These are phyloP conservation scores for Deuterostichococcus epilithicus DNA, from an alignment of 139 green algal species.

Conservation along the genomic window DNA sequence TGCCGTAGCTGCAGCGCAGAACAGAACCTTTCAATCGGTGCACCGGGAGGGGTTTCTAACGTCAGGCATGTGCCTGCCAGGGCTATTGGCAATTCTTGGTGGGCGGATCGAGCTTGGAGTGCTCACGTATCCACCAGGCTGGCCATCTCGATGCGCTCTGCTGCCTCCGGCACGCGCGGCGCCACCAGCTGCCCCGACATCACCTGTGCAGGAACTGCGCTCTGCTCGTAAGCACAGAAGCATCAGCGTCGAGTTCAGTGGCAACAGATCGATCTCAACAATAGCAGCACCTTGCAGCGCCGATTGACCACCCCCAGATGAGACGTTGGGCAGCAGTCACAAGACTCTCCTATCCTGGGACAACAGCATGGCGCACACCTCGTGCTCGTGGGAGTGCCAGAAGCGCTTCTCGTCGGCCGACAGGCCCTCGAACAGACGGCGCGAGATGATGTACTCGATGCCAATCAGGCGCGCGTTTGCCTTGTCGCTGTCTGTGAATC, in stretches of 20 bases:
- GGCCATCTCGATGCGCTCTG: constrained; percentile 49
- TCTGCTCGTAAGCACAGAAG: no score
- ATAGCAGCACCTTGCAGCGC: no score
- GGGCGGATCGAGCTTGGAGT: no score
- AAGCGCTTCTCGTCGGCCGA: constrained; percentile 70
- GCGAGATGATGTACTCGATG: constrained; percentile 64
- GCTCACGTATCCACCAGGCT: constrained; percentile 29
- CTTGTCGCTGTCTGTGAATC: constrained; percentile 15
- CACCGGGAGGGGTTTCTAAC: no score
- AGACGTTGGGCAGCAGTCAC: no score
- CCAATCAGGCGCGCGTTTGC: constrained; percentile 59
- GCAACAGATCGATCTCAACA: no score
- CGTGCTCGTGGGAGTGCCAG: constrained; percentile 77
- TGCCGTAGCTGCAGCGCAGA: constrained; percentile 34
- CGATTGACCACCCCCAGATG: no score
- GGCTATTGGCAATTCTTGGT: no score
- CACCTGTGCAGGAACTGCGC: not conserved
- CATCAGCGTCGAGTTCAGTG: no score
- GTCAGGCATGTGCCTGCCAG: no score
- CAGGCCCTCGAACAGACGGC: constrained; percentile 53
- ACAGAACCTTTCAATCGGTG: not conserved
- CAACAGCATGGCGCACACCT: constrained; percentile 53
- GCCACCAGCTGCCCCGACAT: constrained; percentile 18
- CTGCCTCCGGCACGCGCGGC: constrained; percentile 33
- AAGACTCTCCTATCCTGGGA: no score